Percentiles rank a stretch among this genome's conserved stretches.
These are phyloP conservation scores for Trichoderma orchidacearum DNA, from an alignment of 495 filamentous ascomycete species.

Conservation along the genomic window DNA sequence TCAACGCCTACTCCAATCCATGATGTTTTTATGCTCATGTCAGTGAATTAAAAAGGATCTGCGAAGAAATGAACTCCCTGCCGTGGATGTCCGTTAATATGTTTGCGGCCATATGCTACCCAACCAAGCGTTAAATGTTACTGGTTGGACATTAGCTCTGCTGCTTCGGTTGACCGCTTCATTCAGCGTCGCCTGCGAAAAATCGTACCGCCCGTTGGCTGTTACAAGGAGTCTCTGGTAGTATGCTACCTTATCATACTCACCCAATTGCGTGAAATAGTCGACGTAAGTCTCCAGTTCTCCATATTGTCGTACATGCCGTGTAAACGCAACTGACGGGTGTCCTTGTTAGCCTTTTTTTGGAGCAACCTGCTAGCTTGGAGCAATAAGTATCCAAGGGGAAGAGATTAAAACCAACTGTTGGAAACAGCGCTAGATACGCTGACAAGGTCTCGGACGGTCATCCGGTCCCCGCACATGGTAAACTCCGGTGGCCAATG, in stretches of 20 bases:
- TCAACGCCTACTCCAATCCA: background rate
- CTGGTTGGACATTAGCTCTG: slow-evolving; percentile 24
- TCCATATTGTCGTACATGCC: slow-evolving; percentile 22
- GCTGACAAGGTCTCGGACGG: slow-evolving; percentile 33
- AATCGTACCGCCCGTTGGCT: slow-evolving; percentile 35
- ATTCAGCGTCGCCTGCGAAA: slow-evolving; percentile 30
- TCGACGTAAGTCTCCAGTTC: slow-evolving; percentile 27
- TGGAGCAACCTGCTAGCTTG: background rate
- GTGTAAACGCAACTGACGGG: slow-evolving; percentile 23
- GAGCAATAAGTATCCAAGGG: too few relatives aligned
- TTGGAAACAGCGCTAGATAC: slow-evolving; percentile 24
- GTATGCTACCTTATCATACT: slow-evolving; percentile 20
- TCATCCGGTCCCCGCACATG: slow-evolving; percentile 49
- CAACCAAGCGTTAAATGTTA: slow-evolving; percentile 34
- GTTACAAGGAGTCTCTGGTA: slow-evolving; percentile 34
- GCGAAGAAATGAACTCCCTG: background rate
- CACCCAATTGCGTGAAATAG: slow-evolving; percentile 20
- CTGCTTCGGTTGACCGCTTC: slow-evolving; percentile 23
- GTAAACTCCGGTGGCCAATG: slow-evolving; percentile 54
- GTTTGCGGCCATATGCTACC: slow-evolving; percentile 21
- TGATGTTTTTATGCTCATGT: background rate
- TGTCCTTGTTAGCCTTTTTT: slow-evolving; percentile 5
- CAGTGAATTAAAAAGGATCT: background rate
- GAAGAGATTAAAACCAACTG: background rate
- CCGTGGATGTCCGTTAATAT: background rate